Evolutionary conservation across 2,329 filamentous ascomycete genomes (phyloP), one percentile per base, ranked within the genome.

Genomic region (Rhinocladiella mackenziei): DNA sequence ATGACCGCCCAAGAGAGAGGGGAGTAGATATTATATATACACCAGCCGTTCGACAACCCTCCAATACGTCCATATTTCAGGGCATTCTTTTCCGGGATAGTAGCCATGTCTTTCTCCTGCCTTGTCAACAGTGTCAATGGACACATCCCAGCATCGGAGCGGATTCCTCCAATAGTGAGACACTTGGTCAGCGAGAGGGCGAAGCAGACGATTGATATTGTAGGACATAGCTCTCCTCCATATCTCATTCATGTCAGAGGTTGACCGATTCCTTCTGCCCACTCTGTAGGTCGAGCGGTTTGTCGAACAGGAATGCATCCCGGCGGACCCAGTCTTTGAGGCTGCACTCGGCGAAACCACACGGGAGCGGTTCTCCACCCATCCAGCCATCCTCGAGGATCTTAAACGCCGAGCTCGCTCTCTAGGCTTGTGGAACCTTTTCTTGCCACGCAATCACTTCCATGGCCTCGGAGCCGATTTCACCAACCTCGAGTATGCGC

Each of bases 351-450:
- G 88, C 58, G 68, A 81, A 48, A 75, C 82, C 38, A 42, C 48
- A 3, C 47, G 52, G 17, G 70, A 78, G 51, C 81, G 91, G 73
- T 97, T 91, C 84, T 77, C 83, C 55, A 69, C 74, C 26, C 85
- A 94, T 64, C 91, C 92, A 1, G 64, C 75, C 30, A 76, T 97
- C 58, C 78, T 98, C 50, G 92, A 98, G 57, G 83, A 92, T 43
- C 77, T 98, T 58, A 97, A 97, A 77, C 73, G 70, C 54, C 86
- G 88, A 66, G 92, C 91, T 32, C 78, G 76, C 61, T 76, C 84
- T 57, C 77, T 95, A 17, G 92, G 91, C 1, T 75, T 98, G 33
- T 98, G 92, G 92, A 98, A 98, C 70, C 85, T 98, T 83, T 98
- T 98, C 75, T 70, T 98, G 57, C 87, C 92, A 54, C 91, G 86